Evolutionary conservation across 2,329 filamentous ascomycete genomes (phyloP), one percentile per base, ranked within the genome.

Genomic region (Didymosphaeria variabile): DNA sequence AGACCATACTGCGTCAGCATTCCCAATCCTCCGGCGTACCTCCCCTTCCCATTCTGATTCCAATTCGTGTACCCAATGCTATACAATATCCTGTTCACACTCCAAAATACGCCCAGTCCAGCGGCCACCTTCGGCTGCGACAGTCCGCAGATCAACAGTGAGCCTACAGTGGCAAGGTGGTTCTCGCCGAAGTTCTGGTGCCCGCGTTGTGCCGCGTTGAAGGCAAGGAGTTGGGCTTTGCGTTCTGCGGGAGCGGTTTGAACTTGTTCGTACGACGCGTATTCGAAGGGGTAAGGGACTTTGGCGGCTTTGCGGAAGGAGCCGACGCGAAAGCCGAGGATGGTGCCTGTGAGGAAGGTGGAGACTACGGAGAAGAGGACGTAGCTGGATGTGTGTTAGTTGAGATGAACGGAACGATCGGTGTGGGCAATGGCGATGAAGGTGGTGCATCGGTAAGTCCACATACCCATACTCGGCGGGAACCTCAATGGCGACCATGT

Each of bases 181-280:
- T 88, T 87, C 78, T 90, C 87, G 66, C 85, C 77, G 77, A 84
- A 87, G 76, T 89, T 88, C 71, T 80, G 79, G 79, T 87, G 85
- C 2, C 70, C 70, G 68, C 77, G 77, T 61, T 78, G 77, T 0
- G 76, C 74, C 56, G 68, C 64, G 76, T 84, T 84, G 78, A 82
- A 84, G 34, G 79, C 68, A 60, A 82, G 73, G 70, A 82, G 74
- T 23, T 69, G 77, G 78, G 78, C 82, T 78, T 71, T 77, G 69
- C 67, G 81, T 15, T 75, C 71, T 21, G 75, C 70, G 2, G 75
- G 66, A 4, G 78, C 74, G 17, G 76, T 69, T 38, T 72, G 81
- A 73, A 86, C 80, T 73, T 87, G 83, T 61, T 85, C 82, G 52
- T 80, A 75, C 23, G 84, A 84, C 32, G 87, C 87, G 77, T 87